Evolutionary conservation across 805 yeast genomes (phyloP).

Genomic region (Wickerhamiella siamensis): DNA sequence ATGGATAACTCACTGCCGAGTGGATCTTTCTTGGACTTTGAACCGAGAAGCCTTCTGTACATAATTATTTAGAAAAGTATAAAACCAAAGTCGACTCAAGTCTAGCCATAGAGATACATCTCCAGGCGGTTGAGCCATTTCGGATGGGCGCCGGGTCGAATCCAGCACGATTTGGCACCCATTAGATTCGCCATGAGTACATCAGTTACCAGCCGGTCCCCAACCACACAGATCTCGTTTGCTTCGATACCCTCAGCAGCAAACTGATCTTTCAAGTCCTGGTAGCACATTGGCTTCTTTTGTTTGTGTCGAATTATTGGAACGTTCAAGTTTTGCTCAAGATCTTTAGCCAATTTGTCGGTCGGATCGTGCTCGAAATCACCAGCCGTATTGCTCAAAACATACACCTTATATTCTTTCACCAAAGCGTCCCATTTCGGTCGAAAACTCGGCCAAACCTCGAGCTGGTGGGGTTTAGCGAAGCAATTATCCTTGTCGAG

Average conservation of each 20-base stretch:
- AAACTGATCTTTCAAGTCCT: conserved; percentile 53
- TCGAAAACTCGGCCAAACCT: conserved; percentile 62
- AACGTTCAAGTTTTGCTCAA: conserved; percentile 41
- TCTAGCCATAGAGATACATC: conserved; percentile 10
- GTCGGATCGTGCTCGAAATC: conserved; percentile 51
- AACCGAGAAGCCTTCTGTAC: not conserved
- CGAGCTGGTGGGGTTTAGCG: conserved; percentile 66
- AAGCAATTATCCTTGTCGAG: conserved; percentile 93
- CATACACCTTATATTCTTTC: conserved; percentile 41
- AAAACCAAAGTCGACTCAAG: not conserved
- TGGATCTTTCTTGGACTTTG: too few species aligned
- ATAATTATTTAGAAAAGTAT: not conserved
- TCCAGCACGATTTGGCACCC: conserved; percentile 80
- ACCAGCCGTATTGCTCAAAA: conserved; percentile 91
- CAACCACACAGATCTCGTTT: conserved; percentile 66
- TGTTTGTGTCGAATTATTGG: conserved; percentile 23
- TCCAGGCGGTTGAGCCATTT: conserved; percentile 12
- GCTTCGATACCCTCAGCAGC: conserved; percentile 31
- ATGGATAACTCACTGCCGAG: too few species aligned
- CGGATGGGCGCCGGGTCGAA: conserved; percentile 53
- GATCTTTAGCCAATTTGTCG: conserved; percentile 41
- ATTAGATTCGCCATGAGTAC: conserved; percentile 85
- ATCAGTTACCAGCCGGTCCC: conserved; percentile 86
- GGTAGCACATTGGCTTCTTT: conserved; percentile 30
- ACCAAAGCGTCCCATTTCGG: conserved; percentile 34